phyloP scores from a whole-genome alignment of 2,329 filamentous ascomycete species.

The Immersiporthe knoxdaviesiana region DNA sequence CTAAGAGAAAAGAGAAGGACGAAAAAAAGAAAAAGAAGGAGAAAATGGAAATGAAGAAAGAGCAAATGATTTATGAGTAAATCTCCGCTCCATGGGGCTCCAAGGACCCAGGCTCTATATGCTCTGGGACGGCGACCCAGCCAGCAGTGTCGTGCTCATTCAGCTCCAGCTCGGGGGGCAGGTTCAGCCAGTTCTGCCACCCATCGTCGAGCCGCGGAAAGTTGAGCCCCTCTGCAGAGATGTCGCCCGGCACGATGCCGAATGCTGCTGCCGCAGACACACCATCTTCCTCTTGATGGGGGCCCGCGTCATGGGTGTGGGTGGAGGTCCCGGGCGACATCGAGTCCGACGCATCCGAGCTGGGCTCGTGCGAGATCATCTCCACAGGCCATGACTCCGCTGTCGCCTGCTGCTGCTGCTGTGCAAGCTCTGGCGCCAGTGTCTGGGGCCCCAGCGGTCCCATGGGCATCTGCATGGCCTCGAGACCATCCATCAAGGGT shows the following conservation, averaged over 20 bases:
- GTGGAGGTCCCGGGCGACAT: slow-evolving; percentile 11
- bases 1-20: background rate
- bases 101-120: slow-evolving; percentile 3
- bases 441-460: background rate
- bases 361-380: slow-evolving; percentile 2
- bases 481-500: background rate
- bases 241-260: background rate
- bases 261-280: background rate
- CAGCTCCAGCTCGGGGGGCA: slow-evolving; percentile 12
- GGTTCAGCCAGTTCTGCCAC: slow-evolving; percentile 20
- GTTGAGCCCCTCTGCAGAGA: slow-evolving; percentile 17
- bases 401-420: background rate
- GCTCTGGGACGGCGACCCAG: slow-evolving; percentile 8
- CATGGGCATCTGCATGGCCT: slow-evolving; percentile 1
- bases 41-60: background rate
- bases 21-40: background rate
- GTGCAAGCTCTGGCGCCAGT: background rate
- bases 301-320: slow-evolving; percentile 4
- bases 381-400: slow-evolving; percentile 12
- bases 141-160: background rate
- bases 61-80: background rate
- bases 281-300: background rate
- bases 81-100: background rate
- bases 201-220: slow-evolving; percentile 18
- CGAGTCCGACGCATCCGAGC: slow-evolving; percentile 3